Base-by-base conservation (phyloP, 2,329 filamentous ascomycete genomes). In the Phialemonium atrogriseum region DNA sequence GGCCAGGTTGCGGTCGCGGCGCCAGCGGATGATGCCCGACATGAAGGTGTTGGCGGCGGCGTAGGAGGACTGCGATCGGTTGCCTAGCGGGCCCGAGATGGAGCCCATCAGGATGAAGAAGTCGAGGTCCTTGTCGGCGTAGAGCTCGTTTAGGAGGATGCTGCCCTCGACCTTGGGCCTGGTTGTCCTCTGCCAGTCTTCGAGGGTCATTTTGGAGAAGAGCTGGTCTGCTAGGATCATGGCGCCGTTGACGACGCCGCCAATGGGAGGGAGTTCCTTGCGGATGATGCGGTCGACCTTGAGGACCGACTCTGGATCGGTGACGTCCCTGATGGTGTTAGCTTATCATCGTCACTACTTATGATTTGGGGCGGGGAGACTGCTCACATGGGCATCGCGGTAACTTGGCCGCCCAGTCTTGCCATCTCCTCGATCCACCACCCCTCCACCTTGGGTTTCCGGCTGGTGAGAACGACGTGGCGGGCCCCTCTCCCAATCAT, bases 401-500 rank as follows among this genome's bases (percentile, higher is more conserved):
- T 32, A 10, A n/a, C 18, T 12, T 10, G 17, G 9, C 15, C 20
- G 17, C 11, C 11, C 25, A 27, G 9, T 9, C 25, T 27, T 14
- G 25, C 14, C 21, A 25, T 24, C 37, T 7, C 43, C 10, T 47
- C 35, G 10, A 56, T 24, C 44, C 48, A 56, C 2, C 24, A 29
- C 5, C 44, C 28, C 8, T 58, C 44, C 3, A 63, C 35, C 3
- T 52, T 42, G 4, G 59, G 49, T 10, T 48, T 51, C 1, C 64
- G 55, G 27, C 58, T 64, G 0, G 58, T 53, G 3, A 70, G 19
- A 1, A 50, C 55, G 1, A 66, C 27, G 21, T 56, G 37, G 9
- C 50, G 39, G 0, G 60, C 63, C 0, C 61, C 63, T 8, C 48
- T 46, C 0, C 25, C 30, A 2, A 56, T 47, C 60, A 64, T 64